These are phyloP conservation scores for Ormosia semicastrata DNA, from an alignment of 306 rosid species.

Conservation along the genomic window DNA sequence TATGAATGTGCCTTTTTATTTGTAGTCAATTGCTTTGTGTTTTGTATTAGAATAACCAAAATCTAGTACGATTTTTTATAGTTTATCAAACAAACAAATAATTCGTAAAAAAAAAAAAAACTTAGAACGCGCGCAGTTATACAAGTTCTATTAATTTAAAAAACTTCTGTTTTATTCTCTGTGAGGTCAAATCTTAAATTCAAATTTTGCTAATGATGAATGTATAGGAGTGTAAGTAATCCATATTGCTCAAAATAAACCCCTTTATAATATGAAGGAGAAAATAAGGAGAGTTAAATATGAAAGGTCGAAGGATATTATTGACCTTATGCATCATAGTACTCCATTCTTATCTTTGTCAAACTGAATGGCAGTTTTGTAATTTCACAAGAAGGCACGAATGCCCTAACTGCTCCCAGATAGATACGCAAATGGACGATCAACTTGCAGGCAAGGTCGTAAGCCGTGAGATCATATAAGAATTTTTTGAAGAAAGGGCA, in stretches of 20 bases:
- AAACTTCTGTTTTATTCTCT: too few relatives aligned
- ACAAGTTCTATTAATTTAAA: too few relatives aligned
- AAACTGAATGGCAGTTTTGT: neutral
- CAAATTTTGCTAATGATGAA: too few relatives aligned
- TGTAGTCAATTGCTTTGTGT: too few relatives aligned
- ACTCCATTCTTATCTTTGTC: neutral
- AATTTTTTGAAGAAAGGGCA: neutral
- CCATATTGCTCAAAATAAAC: neutral
- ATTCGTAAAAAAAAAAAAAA: too few relatives aligned
- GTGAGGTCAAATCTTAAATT: too few relatives aligned
- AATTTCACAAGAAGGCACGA: neutral
- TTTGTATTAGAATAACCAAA: too few relatives aligned
- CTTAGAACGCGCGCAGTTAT: too few relatives aligned
- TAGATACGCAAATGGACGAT: constrained; percentile 23
- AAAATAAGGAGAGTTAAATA: neutral
- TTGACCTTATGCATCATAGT: constrained; percentile 1
- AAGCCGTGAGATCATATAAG: constrained; percentile 16
- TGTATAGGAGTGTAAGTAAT: neutral
- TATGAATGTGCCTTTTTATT: too few relatives aligned
- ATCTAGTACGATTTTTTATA: too few relatives aligned
- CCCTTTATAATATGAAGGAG: neutral
- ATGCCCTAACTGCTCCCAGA: constrained; percentile 20
- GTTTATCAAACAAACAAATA: too few relatives aligned
- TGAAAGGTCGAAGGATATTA: neutral
- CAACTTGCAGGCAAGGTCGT: constrained; percentile 37